Conservation (phyloP, 176 grass and related monocot genomes). For the Poa pratensis region DNA sequence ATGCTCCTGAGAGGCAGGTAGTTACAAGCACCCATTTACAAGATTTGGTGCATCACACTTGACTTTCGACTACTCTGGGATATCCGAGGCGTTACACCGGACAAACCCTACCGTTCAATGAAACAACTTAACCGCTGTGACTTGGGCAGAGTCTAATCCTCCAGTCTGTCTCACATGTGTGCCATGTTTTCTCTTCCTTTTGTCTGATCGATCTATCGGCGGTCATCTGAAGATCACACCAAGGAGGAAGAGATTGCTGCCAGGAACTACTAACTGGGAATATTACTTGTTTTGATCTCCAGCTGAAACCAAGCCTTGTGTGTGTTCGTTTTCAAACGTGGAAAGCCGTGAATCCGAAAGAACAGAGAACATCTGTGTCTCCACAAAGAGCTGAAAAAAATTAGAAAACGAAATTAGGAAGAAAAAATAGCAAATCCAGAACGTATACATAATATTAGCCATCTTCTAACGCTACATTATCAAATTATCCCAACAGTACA, state of each 20-base stretch:
- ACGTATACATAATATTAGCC: not conserved
- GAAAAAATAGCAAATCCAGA: constrained; percentile 3
- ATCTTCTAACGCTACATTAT: not conserved
- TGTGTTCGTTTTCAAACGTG: constrained; percentile 61
- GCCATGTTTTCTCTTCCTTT: not conserved
- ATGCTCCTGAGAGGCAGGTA: not conserved
- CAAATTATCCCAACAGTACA: not conserved
- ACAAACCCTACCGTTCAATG: not conserved
- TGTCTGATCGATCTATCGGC: not conserved
- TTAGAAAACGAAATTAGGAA: not conserved
- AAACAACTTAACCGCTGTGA: not conserved
- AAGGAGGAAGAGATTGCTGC: not conserved
- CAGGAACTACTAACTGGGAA: not conserved
- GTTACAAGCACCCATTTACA: constrained; percentile 28
- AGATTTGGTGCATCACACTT: constrained; percentile 31
- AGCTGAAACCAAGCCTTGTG: constrained; percentile 30
- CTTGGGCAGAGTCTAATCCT: constrained; percentile 2
- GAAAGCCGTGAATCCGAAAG: constrained; percentile 75
- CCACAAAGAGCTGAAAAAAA: constrained; percentile 71
- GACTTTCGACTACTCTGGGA: constrained; percentile 17
- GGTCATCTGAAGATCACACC: constrained; percentile 20
- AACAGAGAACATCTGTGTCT: constrained; percentile 86
- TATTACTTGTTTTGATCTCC: not conserved
- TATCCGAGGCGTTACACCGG: not conserved
- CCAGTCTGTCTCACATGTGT: not conserved